A percentile compares a stretch with the other conserved stretches of the same genome.
These are phyloP conservation scores for Amphichorda felina DNA, from an alignment of 2,329 filamentous ascomycete species.

Conservation along the genomic window DNA sequence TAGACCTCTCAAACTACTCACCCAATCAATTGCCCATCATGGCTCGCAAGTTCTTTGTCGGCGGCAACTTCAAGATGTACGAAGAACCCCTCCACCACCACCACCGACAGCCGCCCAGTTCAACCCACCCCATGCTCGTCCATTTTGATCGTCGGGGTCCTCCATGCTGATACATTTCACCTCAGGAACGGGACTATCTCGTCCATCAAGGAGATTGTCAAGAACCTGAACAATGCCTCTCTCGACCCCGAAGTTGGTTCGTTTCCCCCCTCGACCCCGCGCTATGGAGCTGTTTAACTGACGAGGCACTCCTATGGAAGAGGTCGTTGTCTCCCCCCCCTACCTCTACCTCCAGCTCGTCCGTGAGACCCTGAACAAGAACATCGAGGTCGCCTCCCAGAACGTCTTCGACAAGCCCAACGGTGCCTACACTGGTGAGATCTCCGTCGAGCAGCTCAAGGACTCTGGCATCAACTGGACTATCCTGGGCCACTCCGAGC, in stretches of 20 bases:
- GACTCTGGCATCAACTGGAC: conserved; percentile 84
- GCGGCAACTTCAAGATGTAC: conserved; percentile 99
- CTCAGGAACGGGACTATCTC: conserved; percentile 83
- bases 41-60: conserved; percentile 94
- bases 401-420: conserved; percentile 97
- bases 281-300: no score
- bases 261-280: conserved; percentile 21
- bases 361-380: conserved; percentile 63
- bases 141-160: neutral
- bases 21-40: conserved; percentile 41
- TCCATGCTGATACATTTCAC: conserved; percentile 1
- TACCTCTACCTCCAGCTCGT: conserved; percentile 82
- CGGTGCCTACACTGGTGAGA: conserved; percentile 95
- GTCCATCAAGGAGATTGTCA: conserved; percentile 83
- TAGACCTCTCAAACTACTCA: neutral
- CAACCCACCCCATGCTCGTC: no score
- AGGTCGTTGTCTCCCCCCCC: conserved; percentile 91
- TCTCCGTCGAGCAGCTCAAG: conserved; percentile 82
- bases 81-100: conserved; percentile 12
- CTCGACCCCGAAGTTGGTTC: conserved; percentile 65
- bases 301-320: conserved; percentile 27
- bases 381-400: conserved; percentile 81
- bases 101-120: neutral
- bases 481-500: conserved; percentile 90
- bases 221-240: conserved; percentile 75